Percentiles rank a stretch among this genome's conserved stretches.
These are phyloP conservation scores for Rhododendron henanense DNA, from an alignment of 148 eudicot genomes.

Conservation along the genomic window DNA sequence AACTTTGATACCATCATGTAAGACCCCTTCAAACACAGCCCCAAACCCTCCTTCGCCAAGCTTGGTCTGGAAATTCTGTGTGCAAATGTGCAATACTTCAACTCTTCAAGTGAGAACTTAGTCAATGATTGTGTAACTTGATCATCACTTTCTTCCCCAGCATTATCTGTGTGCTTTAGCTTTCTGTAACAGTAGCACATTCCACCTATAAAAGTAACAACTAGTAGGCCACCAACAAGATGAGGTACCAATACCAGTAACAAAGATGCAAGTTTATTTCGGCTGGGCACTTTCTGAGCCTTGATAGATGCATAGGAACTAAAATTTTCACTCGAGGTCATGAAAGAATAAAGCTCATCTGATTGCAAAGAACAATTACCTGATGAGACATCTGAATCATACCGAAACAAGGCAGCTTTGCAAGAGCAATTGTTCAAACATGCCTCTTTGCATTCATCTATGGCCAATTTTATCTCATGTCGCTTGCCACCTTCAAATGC, in stretches of 20 bases:
- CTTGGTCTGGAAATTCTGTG: slow-evolving; percentile 16
- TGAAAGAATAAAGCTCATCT: slow-evolving; percentile 11
- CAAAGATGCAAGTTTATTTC: not conserved
- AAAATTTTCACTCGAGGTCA: not conserved
- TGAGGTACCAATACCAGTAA: not conserved
- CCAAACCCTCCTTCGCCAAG: slow-evolving; percentile 31
- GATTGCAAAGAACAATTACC: not conserved
- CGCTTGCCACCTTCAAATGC: not conserved
- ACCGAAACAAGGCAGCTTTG: not conserved
- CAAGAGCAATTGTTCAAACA: slow-evolving; percentile 8
- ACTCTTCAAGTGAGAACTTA: slow-evolving; percentile 12
- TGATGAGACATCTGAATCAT: not conserved
- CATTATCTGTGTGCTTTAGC: not conserved
- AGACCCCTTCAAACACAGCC: slow-evolving; percentile 18
- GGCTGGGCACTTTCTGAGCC: slow-evolving; percentile 10
- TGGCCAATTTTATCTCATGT: not conserved
- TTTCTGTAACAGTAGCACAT: not conserved
- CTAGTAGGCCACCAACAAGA: not conserved
- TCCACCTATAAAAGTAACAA: not conserved
- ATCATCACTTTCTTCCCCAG: not conserved
- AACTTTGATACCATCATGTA: slow-evolving; percentile 21
- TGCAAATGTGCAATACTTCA: slow-evolving; percentile 11
- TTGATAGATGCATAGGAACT: slow-evolving; percentile 15
- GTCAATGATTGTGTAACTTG: slow-evolving; percentile 1
- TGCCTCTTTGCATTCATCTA: slow-evolving; percentile 1